A percentile compares a stretch with the other conserved stretches of the same genome.
Conservation (phyloP, 805 yeast genomes). For the Metschnikowia kunwiensis region DNA sequence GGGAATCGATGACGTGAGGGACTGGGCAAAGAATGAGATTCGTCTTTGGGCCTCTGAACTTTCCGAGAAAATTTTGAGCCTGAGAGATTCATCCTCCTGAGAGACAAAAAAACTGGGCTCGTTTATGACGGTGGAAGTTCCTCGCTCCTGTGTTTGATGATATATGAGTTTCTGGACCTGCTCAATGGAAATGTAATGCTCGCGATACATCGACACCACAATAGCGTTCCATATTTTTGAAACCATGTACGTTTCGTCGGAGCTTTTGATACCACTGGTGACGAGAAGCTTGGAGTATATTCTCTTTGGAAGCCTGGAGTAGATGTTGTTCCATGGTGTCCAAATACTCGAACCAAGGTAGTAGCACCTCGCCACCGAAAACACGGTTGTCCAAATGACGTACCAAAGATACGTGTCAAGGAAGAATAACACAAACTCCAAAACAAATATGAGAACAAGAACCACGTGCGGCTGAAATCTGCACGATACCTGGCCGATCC, state of each 20-base stretch:
- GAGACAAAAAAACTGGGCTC: conserved; percentile 80
- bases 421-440: conserved; percentile 68
- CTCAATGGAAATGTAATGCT: conserved; percentile 71
- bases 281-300: conserved; percentile 63
- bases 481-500: conserved; percentile 54
- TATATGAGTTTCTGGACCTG: conserved; percentile 66
- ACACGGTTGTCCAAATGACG: conserved; percentile 71
- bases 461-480: conserved; percentile 54
- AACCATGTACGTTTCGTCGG: conserved; percentile 32
- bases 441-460: conserved; percentile 48
- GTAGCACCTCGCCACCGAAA: conserved; percentile 68
- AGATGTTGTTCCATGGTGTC: conserved; percentile 87
- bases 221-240: conserved; percentile 83
- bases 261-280: conserved; percentile 30
- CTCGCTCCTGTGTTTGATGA: conserved; percentile 48
- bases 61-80: conserved; percentile 53
- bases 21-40: conserved; percentile 85
- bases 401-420: conserved; percentile 86
- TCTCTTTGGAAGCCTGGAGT: conserved; percentile 71
- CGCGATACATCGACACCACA: conserved; percentile 78
- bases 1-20: conserved; percentile 80
- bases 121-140: conserved; percentile 2
- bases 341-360: conserved; percentile 77
- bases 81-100: conserved; percentile 72
- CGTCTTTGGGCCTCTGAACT: conserved; percentile 80